These are phyloP conservation scores for Arthroderma uncinatum DNA, from an alignment of 2,329 filamentous ascomycete genomes.

Conservation along the genomic window DNA sequence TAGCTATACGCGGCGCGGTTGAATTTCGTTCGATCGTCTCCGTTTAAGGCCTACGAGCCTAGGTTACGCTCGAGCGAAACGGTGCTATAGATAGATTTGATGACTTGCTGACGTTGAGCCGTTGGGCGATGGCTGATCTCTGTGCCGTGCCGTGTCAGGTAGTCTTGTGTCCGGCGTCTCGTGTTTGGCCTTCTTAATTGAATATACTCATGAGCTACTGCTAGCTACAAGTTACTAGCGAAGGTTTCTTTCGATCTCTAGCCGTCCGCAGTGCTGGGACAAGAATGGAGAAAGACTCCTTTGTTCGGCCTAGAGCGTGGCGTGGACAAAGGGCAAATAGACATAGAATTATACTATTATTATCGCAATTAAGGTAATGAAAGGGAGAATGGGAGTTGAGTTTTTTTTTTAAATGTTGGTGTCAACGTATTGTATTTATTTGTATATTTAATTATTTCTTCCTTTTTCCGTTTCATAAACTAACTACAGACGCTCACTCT, in stretches of 20 bases:
- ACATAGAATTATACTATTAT: background rate
- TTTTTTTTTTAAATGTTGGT: too few relatives aligned
- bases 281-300: background rate
- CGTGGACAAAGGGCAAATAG: too few relatives aligned
- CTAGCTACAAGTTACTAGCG: background rate
- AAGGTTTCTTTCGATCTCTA: too few relatives aligned
- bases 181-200: too few relatives aligned
- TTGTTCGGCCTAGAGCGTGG: background rate
- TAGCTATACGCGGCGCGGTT: too few relatives aligned
- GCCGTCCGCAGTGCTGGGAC: background rate
- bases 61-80: background rate
- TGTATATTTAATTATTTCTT: background rate
- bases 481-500: constrained; percentile 1
- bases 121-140: background rate
- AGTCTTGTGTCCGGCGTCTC: too few relatives aligned
- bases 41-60: background rate
- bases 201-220: too few relatives aligned
- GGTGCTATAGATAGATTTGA: background rate
- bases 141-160: background rate
- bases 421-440: background rate
- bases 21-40: too few relatives aligned
- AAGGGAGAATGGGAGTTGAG: too few relatives aligned
- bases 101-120: background rate
- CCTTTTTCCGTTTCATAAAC: background rate
- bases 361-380: too few relatives aligned